Conservation (phyloP, 768 basidiomycete species). For the Coprinopsis marcescibilis region DNA sequence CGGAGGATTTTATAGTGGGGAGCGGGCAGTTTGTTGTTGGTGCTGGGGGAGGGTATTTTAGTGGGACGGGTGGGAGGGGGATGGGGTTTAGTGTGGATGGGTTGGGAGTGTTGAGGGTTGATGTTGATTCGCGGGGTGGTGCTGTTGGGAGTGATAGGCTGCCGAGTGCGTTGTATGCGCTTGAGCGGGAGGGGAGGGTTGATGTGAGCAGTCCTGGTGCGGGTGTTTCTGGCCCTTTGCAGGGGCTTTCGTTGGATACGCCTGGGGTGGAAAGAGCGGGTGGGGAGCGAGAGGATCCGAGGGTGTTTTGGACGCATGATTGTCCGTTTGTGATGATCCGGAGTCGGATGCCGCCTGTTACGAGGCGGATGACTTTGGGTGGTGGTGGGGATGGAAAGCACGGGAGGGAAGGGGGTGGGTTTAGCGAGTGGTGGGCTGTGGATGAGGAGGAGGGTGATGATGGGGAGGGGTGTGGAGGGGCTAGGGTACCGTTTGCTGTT, state of each 20-base stretch:
- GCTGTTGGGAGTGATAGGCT: background rate
- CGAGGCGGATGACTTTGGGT: slow-evolving; percentile 12
- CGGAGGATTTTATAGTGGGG: slow-evolving; percentile 3
- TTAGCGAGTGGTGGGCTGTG: slow-evolving; percentile 2
- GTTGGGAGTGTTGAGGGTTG: slow-evolving; percentile 1
- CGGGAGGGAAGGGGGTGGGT: too few relatives aligned
- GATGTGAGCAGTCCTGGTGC: too few relatives aligned
- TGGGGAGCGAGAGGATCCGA: slow-evolving; percentile 2
- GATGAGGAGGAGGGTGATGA: background rate
- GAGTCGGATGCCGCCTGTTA: slow-evolving; percentile 13
- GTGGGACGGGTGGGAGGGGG: slow-evolving; percentile 9
- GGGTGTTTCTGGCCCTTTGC: background rate
- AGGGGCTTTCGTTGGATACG: background rate
- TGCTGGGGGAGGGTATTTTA: slow-evolving; percentile 7
- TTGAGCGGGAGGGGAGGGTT: too few relatives aligned
- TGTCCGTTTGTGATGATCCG: slow-evolving; percentile 14
- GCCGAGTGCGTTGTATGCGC: background rate
- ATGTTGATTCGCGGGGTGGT: background rate
- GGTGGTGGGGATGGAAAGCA: slow-evolving; percentile 6
- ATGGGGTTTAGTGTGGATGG: slow-evolving; percentile 8
- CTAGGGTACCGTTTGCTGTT: too few relatives aligned
- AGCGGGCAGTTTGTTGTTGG: background rate
- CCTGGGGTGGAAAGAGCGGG: background rate
- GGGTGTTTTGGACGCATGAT: slow-evolving; percentile 9
- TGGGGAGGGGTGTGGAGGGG: too few relatives aligned